Evolutionary conservation across 768 basidiomycete genomes (phyloP).

Genomic region (Coprinopsis marcescibilis): DNA sequence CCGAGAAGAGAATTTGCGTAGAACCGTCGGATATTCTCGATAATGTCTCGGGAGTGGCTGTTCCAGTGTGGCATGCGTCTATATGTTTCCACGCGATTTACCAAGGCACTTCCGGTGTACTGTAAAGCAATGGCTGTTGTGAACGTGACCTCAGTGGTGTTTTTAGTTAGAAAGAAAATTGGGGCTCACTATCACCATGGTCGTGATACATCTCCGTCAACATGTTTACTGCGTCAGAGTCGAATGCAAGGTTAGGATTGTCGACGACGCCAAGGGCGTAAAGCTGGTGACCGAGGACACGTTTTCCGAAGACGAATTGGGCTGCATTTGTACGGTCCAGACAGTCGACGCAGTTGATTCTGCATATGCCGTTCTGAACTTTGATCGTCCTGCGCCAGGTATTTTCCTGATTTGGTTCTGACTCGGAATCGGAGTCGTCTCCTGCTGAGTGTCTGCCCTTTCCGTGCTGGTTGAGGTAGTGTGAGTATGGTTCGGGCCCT

Average conservation of each 20-base stretch:
- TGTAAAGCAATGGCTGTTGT: slow-evolving; percentile 82
- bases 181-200: slow-evolving; percentile 81
- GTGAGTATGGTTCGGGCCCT: slow-evolving; percentile 79
- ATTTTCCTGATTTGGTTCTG: slow-evolving; percentile 21
- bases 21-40: slow-evolving; percentile 90
- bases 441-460: slow-evolving; percentile 26
- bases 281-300: slow-evolving; percentile 90
- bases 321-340: slow-evolving; percentile 95
- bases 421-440: neutral
- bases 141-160: slow-evolving; percentile 3
- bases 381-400: slow-evolving; percentile 63
- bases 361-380: slow-evolving; percentile 87
- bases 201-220: slow-evolving; percentile 99
- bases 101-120: slow-evolving; percentile 94
- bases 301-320: slow-evolving; percentile 95
- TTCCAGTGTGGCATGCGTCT: slow-evolving; percentile 96
- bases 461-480: slow-evolving; percentile 45
- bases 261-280: slow-evolving; percentile 90
- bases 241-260: slow-evolving; percentile 80
- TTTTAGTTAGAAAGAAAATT: neutral
- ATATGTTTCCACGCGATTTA: slow-evolving; percentile 95
- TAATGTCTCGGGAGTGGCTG: slow-evolving; percentile 93
- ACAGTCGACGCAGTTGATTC: slow-evolving; percentile 97
- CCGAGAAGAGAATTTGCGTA: slow-evolving; percentile 93
- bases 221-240: slow-evolving; percentile 94